A percentile compares a stretch with the other conserved stretches of the same genome.
Conservation (phyloP, 2,329 filamentous ascomycete species). For the Aspergillus brunneoviolaceus region DNA sequence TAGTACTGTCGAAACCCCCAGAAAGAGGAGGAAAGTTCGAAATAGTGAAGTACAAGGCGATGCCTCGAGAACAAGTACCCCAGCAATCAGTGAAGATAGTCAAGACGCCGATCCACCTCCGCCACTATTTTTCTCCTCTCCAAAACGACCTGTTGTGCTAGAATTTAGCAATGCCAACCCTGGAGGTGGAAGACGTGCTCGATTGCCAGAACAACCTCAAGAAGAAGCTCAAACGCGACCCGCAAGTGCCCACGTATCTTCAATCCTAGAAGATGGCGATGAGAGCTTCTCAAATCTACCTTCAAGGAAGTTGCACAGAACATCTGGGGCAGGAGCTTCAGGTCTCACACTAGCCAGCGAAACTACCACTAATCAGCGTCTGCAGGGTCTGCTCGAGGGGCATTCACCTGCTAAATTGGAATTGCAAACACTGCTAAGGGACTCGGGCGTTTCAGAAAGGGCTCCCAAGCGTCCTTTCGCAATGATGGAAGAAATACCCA, state of each 20-base stretch:
- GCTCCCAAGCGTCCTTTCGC: background rate
- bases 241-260: constrained; percentile 40
- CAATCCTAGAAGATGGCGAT: constrained; percentile 54
- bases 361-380: constrained; percentile 21
- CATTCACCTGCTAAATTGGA: constrained; percentile 25
- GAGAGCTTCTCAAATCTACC: constrained; percentile 14
- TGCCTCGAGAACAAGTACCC: background rate
- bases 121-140: background rate
- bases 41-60: background rate
- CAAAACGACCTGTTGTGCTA: constrained; percentile 19
- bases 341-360: background rate
- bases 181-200: constrained; percentile 6
- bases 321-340: background rate
- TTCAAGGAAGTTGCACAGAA: background rate
- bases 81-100: background rate
- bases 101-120: background rate
- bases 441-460: constrained; percentile 4
- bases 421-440: constrained; percentile 10
- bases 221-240: constrained; percentile 34
- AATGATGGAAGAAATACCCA: background rate
- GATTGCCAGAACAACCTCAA: constrained; percentile 29
- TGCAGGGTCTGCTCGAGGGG: constrained; percentile 35
- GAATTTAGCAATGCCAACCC: constrained; percentile 33
- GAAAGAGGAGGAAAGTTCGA: constrained; percentile 28
- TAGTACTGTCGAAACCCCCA: constrained; percentile 42